Evolutionary conservation across 768 basidiomycete genomes (phyloP).

Genomic region (Rhizopogon vesiculosus): DNA sequence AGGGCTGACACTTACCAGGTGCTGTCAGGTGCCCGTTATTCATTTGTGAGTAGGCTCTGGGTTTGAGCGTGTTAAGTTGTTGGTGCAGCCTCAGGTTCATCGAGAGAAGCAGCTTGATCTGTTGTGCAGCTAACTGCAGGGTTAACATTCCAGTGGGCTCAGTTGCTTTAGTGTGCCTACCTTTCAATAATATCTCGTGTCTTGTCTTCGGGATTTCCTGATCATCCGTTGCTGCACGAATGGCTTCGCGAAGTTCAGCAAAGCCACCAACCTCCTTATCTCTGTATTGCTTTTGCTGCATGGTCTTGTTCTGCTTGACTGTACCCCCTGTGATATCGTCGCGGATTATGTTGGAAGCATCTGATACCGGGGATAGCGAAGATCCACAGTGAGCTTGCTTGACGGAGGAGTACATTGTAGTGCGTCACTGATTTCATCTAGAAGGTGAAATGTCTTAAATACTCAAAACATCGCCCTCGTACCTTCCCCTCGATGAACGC

Average conservation of each 20-base stretch:
- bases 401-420: background rate
- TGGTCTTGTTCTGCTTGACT: background rate
- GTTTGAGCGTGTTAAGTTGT: background rate
- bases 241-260: background rate
- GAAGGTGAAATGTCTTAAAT: background rate
- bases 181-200: background rate
- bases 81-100: background rate
- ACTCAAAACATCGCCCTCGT: background rate
- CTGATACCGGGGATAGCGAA: background rate
- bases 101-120: background rate
- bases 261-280: background rate
- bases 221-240: background rate
- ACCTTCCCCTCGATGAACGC: background rate
- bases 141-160: background rate
- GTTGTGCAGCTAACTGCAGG: background rate
- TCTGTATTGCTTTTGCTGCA: background rate
- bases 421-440: background rate
- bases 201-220: background rate
- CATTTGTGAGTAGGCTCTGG: background rate
- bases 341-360: background rate
- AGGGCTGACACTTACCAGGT: background rate
- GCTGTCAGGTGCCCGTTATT: background rate
- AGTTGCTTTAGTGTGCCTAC: background rate
- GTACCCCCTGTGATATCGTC: background rate
- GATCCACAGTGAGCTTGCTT: background rate